Conservation (phyloP, 1,284 basidiomycete genomes). For the Tranzscheliella williamsii region DNA sequence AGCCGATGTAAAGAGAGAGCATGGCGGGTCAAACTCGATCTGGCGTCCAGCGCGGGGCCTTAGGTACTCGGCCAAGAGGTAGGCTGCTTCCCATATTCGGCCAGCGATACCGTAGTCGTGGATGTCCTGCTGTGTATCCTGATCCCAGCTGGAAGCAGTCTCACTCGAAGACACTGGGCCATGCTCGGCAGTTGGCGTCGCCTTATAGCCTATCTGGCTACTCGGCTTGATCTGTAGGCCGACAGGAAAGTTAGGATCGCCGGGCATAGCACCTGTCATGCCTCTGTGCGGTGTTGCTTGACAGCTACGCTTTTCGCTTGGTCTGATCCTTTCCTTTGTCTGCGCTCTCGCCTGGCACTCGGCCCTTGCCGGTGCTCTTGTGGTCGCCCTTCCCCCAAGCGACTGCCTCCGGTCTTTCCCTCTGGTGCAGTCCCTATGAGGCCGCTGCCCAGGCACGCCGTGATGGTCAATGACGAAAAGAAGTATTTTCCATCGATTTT, state of each 20-base stretch:
- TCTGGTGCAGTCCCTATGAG: too few relatives aligned
- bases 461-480: too few relatives aligned
- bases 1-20: conserved; percentile 28
- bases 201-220: too few relatives aligned
- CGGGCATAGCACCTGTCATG: too few relatives aligned
- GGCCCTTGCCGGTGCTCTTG: too few relatives aligned
- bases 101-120: conserved; percentile 56
- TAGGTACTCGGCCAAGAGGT: conserved; percentile 46
- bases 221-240: conserved; percentile 44
- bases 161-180: neutral
- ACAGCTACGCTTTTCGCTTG: neutral
- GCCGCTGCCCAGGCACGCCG: too few relatives aligned
- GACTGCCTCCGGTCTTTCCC: too few relatives aligned
- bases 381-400: too few relatives aligned
- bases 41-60: conserved; percentile 2
- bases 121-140: conserved; percentile 52
- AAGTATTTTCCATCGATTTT: too few relatives aligned
- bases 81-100: conserved; percentile 58
- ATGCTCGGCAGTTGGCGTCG: too few relatives aligned
- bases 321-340: too few relatives aligned
- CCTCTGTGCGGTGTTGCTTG: neutral
- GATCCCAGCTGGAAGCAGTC: conserved; percentile 17
- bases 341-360: too few relatives aligned
- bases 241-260: conserved; percentile 51
- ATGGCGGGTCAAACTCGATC: conserved; percentile 52